Percentiles rank a stretch among this genome's conserved stretches.
phyloP scores from a whole-genome alignment of 2,329 filamentous ascomycete genomes.

The Ascochyta lentis region DNA sequence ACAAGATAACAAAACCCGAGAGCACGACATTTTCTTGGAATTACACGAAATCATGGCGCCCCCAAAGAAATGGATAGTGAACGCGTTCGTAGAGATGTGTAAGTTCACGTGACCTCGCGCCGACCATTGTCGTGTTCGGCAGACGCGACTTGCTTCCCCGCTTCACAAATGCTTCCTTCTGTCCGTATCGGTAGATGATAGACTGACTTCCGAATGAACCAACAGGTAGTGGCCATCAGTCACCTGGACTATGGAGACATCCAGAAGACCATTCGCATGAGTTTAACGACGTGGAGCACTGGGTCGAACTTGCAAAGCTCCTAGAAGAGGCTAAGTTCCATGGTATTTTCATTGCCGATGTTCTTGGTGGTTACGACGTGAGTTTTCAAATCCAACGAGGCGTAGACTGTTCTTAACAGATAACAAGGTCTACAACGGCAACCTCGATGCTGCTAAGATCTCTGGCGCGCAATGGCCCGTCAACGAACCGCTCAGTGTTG shows the following conservation, averaged over 20 bases:
- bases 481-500: conserved; percentile 69
- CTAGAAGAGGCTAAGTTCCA: conserved; percentile 50
- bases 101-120: conserved; percentile 28
- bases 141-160: neutral
- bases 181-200: neutral
- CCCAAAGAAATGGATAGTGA: conserved; percentile 50
- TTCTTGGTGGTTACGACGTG: conserved; percentile 68
- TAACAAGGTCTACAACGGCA: conserved; percentile 64
- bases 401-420: neutral
- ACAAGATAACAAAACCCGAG: conserved; percentile 3
- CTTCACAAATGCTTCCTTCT: neutral
- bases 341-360: conserved; percentile 52
- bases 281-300: conserved; percentile 55
- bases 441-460: conserved; percentile 65
- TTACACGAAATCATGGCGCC: conserved; percentile 27
- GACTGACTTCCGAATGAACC: neutral
- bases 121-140: neutral
- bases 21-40: conserved; percentile 25
- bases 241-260: conserved; percentile 68
- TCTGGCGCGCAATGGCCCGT: conserved; percentile 74
- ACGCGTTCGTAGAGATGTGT: conserved; percentile 54
- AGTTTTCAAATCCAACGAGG: neutral
- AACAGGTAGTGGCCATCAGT: conserved; percentile 46
- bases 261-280: conserved; percentile 67
- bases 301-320: conserved; percentile 48